Conservation (phyloP, 257 asterid species). For the Solanum pennellii region DNA sequence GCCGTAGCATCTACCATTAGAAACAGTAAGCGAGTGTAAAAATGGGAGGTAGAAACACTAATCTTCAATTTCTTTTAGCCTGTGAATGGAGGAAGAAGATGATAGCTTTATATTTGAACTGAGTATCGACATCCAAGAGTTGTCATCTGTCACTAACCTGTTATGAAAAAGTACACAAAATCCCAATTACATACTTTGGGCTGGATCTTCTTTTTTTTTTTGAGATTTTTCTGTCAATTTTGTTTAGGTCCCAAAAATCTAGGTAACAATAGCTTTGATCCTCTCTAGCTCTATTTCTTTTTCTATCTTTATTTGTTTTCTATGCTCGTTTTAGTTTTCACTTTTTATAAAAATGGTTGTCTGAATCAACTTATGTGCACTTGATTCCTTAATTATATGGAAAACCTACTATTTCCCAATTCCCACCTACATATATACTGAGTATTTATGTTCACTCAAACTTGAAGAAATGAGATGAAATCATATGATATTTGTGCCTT, state of each 20-base stretch:
- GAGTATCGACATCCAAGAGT: not conserved
- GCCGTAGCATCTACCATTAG: conserved; percentile 15
- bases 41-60: not conserved
- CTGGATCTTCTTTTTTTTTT: not conserved
- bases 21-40: not conserved
- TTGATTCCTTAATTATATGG: not conserved
- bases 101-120: not conserved
- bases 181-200: not conserved
- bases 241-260: not conserved
- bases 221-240: not conserved
- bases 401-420: too few species aligned
- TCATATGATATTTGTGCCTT: not conserved
- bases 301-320: too few species aligned
- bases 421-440: not conserved
- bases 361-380: not conserved
- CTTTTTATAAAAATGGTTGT: too few species aligned
- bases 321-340: too few species aligned
- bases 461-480: not conserved
- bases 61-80: not conserved
- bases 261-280: not conserved
- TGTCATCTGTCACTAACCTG: not conserved
- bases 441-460: not conserved
- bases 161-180: not conserved
- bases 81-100: not conserved
- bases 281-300: not conserved